Evolutionary conservation across 2,329 filamentous ascomycete genomes (phyloP).

Genomic region (Chaetomiaceae sp.): DNA sequence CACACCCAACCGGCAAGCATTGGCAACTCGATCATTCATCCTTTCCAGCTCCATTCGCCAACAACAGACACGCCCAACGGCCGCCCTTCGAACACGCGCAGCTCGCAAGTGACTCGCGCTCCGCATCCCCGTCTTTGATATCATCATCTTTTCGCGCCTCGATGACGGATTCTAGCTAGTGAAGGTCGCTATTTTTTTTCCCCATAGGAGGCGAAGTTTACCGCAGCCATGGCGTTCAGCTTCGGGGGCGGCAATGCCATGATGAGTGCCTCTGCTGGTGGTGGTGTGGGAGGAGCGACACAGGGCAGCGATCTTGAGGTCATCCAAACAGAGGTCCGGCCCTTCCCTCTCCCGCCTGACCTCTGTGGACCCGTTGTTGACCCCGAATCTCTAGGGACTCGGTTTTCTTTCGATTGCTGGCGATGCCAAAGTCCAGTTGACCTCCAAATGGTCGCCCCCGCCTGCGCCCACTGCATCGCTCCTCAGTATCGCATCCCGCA

Average conservation of each 20-base stretch:
- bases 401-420: constrained; percentile 76
- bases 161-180: constrained; percentile 23
- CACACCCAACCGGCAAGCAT: background rate
- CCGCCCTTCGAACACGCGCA: no score
- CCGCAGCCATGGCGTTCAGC: constrained; percentile 57
- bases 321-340: constrained; percentile 73
- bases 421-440: constrained; percentile 76
- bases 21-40: background rate
- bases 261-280: constrained; percentile 32
- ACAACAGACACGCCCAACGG: background rate
- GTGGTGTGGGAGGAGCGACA: constrained; percentile 33
- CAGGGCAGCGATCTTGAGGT: constrained; percentile 64
- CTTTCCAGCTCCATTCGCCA: no score
- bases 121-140: background rate
- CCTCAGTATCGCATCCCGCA: constrained; percentile 71
- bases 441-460: constrained; percentile 68
- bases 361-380: constrained; percentile 15
- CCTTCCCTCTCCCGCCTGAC: background rate
- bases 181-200: constrained; percentile 28
- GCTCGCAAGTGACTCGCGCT: background rate
- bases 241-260: constrained; percentile 45
- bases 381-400: constrained; percentile 46
- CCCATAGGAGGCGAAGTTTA: constrained; percentile 31
- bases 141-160: constrained; percentile 15
- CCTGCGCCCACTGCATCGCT: constrained; percentile 76